phyloP scores from a whole-genome alignment of 2,329 filamentous ascomycete species.

The Ceratocystis harringtonii region DNA sequence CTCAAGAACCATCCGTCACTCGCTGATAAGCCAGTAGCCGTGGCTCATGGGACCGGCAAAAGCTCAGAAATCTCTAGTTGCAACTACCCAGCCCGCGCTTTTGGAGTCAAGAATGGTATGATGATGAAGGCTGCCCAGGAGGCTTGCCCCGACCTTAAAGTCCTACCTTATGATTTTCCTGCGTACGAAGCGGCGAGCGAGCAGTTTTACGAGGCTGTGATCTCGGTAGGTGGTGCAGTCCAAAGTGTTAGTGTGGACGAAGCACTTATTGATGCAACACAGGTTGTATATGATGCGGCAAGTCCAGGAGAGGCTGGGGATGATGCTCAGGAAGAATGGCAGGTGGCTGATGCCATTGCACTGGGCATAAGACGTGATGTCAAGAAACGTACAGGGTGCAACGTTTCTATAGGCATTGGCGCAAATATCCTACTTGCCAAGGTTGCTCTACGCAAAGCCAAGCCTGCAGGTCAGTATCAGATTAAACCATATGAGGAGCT shows the following conservation, averaged over 20 bases:
- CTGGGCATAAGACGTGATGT: constrained; percentile 51
- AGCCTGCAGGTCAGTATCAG: constrained; percentile 85
- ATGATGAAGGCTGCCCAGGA: constrained; percentile 91
- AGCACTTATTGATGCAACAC: constrained; percentile 71
- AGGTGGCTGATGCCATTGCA: constrained; percentile 55
- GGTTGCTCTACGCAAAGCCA: constrained; percentile 76
- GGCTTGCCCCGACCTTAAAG: constrained; percentile 69
- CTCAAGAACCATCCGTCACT: constrained; percentile 61
- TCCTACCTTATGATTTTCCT: constrained; percentile 90
- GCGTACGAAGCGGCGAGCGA: constrained; percentile 86
- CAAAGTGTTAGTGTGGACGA: constrained; percentile 98
- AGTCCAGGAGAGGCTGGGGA: constrained; percentile 43
- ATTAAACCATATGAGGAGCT: constrained; percentile 68
- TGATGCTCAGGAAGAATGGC: constrained; percentile 49
- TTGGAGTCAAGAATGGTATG: constrained; percentile 93
- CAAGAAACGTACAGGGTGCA: constrained; percentile 61
- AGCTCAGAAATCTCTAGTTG: constrained; percentile 95
- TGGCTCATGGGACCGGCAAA: constrained; percentile 72
- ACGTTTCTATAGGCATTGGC: constrained; percentile 86
- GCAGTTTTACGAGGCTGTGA: constrained; percentile 71
- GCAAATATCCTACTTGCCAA: constrained; percentile 83
- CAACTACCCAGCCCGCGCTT: constrained; percentile 79
- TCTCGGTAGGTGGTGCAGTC: constrained; percentile 65
- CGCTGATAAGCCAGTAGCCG: constrained; percentile 64
- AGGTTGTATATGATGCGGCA: constrained; percentile 47